Conservation (phyloP, 73 alveolate genomes). For the Tetrahymena malaccensis region DNA sequence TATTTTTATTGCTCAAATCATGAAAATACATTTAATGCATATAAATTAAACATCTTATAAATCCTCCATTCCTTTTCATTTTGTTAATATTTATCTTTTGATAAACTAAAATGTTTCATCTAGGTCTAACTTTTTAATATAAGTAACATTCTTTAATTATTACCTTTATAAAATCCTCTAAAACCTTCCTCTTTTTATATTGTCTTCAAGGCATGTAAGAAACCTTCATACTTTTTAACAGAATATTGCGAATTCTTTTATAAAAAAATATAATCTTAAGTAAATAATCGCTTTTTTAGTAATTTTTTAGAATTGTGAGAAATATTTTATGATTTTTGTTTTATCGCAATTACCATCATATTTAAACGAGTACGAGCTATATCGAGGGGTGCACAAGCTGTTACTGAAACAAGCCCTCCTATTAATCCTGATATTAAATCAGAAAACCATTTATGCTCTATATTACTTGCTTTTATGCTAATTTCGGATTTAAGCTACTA, state of each 20-base stretch:
- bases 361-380: slow-evolving; percentile 35
- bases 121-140: too few species aligned
- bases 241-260: slow-evolving; percentile 19
- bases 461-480: background rate
- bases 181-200: slow-evolving; percentile 27
- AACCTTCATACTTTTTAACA: slow-evolving; percentile 15
- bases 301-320: background rate
- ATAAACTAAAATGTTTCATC: background rate
- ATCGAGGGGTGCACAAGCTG: slow-evolving; percentile 34
- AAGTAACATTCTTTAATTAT: background rate
- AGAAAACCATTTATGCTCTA: background rate
- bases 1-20: background rate
- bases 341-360: slow-evolving; percentile 5
- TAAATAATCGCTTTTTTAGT: background rate
- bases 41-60: background rate
- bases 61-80: background rate
- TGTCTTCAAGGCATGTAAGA: background rate
- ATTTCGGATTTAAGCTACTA: background rate
- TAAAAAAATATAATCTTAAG: background rate
- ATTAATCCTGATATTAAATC: slow-evolving; percentile 24
- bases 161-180: slow-evolving; percentile 35
- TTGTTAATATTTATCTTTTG: background rate
- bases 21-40: background rate
- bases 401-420: slow-evolving; percentile 25
- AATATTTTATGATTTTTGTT: background rate